These are phyloP conservation scores for Chlamydomonas schloesseri DNA, from an alignment of 139 green algal species.

Conservation along the genomic window DNA sequence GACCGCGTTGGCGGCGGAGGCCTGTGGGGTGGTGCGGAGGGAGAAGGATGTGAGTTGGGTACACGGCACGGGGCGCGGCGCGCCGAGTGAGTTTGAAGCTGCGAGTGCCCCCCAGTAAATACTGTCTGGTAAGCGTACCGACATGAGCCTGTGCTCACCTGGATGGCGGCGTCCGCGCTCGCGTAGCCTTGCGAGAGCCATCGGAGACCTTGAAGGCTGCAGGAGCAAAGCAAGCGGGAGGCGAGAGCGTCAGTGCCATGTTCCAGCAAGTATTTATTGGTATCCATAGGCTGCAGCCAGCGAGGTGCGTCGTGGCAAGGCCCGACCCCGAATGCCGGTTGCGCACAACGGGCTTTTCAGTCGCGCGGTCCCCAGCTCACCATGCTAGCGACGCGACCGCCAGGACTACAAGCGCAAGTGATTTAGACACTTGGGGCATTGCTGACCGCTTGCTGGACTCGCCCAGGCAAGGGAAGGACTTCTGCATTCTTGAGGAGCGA, in stretches of 20 bases:
- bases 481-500: no score
- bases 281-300: no score
- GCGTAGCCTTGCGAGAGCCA: slow-evolving; percentile 24
- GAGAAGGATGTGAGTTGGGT: not conserved
- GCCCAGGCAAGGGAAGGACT: not conserved
- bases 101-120: not conserved
- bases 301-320: no score
- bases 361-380: not conserved
- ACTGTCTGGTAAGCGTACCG: not conserved
- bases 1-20: not conserved
- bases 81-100: not conserved
- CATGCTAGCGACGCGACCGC: not conserved
- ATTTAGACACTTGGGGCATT: not conserved
- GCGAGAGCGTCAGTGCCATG: not conserved
- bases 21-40: not conserved
- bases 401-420: slow-evolving; percentile 1
- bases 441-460: slow-evolving; percentile 25
- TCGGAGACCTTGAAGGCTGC: slow-evolving; percentile 41
- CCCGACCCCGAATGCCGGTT: no score
- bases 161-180: not conserved
- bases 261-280: no score
- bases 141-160: not conserved
- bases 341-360: no score
- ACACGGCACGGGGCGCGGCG: no score
- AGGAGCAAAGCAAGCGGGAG: no score